These are phyloP conservation scores for Gastroboletus turbinatus DNA, from an alignment of 1,284 basidiomycete species.

Conservation along the genomic window DNA sequence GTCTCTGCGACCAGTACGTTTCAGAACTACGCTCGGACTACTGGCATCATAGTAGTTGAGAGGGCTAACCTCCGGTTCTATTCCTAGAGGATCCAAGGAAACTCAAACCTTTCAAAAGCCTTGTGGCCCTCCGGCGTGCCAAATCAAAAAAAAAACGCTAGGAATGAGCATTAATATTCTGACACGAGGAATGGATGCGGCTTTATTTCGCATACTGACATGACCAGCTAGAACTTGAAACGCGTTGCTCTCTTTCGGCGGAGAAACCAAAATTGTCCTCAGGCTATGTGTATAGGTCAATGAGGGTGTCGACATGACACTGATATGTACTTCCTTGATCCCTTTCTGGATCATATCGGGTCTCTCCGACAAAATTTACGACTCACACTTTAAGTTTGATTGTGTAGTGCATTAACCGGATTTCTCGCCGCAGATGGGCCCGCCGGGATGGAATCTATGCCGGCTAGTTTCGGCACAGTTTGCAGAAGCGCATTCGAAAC, in stretches of 20 bases:
- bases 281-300: no score
- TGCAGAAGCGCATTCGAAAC: no score
- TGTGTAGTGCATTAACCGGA: no score
- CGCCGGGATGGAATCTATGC: no score
- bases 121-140: neutral
- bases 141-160: neutral
- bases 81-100: neutral
- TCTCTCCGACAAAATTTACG: no score
- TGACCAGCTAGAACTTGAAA: neutral
- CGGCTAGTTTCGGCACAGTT: no score
- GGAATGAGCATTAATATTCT: neutral
- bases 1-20: neutral
- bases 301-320: no score
- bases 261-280: neutral
- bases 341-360: no score
- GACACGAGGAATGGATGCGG: neutral
- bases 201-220: neutral
- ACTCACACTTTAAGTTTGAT: no score
- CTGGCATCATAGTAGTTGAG: no score
- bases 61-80: neutral
- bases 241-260: neutral
- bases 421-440: no score
- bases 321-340: no score
- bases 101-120: neutral
- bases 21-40: neutral